A percentile compares a stretch with the other conserved stretches of the same genome.
phyloP scores from a whole-genome alignment of 2,329 filamentous ascomycete genomes.

The Oidium heveae region DNA sequence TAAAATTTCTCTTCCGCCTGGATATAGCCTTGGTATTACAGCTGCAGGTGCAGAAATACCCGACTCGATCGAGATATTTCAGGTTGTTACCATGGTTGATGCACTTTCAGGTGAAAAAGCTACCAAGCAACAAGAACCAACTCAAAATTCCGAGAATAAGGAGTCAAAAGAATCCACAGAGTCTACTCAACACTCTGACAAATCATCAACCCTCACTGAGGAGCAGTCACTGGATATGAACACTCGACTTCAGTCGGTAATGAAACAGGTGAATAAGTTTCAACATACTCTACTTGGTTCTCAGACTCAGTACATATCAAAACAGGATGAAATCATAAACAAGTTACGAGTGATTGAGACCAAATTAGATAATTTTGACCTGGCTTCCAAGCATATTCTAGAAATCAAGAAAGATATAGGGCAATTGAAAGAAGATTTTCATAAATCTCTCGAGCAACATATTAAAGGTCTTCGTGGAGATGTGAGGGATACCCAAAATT shows the following conservation, averaged over 20 bases:
- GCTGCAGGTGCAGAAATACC: slow-evolving; percentile 76
- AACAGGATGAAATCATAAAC: slow-evolving; percentile 5
- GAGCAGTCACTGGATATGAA: slow-evolving; percentile 65
- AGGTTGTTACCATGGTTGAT: slow-evolving; percentile 47
- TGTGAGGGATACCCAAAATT: slow-evolving; percentile 8
- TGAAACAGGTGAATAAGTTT: slow-evolving; percentile 40
- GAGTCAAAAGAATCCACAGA: not conserved
- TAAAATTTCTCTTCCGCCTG: slow-evolving; percentile 51
- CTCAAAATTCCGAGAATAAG: slow-evolving; percentile 11
- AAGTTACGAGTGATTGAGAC: slow-evolving; percentile 6
- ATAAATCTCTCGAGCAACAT: slow-evolving; percentile 9
- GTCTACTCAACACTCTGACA: slow-evolving; percentile 10
- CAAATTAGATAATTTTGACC: slow-evolving; percentile 24
- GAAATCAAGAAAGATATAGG: slow-evolving; percentile 29
- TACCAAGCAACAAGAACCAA: not conserved
- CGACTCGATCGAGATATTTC: slow-evolving; percentile 86
- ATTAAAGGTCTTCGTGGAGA: slow-evolving; percentile 6
- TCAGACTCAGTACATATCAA: slow-evolving; percentile 26
- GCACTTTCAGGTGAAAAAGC: slow-evolving; percentile 5
- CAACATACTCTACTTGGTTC: slow-evolving; percentile 29
- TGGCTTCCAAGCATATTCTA: not conserved
- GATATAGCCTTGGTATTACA: slow-evolving; percentile 68
- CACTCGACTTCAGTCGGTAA: slow-evolving; percentile 51
- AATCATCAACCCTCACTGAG: slow-evolving; percentile 20
- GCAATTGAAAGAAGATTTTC: slow-evolving; percentile 26